These are phyloP conservation scores for Ilex aquifolium DNA, from an alignment of 257 asterid species.

Conservation along the genomic window DNA sequence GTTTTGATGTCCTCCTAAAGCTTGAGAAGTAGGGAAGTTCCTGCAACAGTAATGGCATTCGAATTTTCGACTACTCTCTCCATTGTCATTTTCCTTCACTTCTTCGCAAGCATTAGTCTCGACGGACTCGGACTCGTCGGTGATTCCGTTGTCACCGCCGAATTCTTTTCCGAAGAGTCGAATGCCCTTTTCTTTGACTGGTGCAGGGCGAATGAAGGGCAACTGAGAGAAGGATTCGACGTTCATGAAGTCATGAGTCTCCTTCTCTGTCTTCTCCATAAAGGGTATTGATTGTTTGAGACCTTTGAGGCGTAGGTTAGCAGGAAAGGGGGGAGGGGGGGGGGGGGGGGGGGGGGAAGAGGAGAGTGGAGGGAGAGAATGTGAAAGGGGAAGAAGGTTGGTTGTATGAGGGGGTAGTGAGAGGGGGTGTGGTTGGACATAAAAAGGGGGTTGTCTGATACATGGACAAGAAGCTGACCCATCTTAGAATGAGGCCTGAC, in stretches of 20 bases:
- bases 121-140: conserved; percentile 1
- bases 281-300: not conserved
- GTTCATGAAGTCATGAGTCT: conserved; percentile 78
- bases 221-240: conserved; percentile 89
- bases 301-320: not conserved
- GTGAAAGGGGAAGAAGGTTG: conserved; percentile 7
- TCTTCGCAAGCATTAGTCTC: conserved; percentile 8
- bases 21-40: conserved; percentile 92
- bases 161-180: conserved; percentile 85
- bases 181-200: conserved; percentile 38
- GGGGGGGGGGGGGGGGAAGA: conserved; percentile 1
- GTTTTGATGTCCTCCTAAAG: conserved; percentile 93
- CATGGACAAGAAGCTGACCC: conserved; percentile 38
- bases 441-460: conserved; percentile 25
- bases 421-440: conserved; percentile 29
- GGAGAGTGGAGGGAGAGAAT: conserved; percentile 1
- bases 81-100: conserved; percentile 17
- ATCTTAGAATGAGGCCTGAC: conserved; percentile 30
- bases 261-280: conserved; percentile 63
- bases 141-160: conserved; percentile 10
- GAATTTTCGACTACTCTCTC: conserved; percentile 42
- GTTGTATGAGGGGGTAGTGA: conserved; percentile 4
- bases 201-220: conserved; percentile 76
- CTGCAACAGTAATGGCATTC: conserved; percentile 89
- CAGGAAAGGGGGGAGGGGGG: not conserved